phyloP scores from a whole-genome alignment of 345 rosid genomes.

The Citrus glauca region DNA sequence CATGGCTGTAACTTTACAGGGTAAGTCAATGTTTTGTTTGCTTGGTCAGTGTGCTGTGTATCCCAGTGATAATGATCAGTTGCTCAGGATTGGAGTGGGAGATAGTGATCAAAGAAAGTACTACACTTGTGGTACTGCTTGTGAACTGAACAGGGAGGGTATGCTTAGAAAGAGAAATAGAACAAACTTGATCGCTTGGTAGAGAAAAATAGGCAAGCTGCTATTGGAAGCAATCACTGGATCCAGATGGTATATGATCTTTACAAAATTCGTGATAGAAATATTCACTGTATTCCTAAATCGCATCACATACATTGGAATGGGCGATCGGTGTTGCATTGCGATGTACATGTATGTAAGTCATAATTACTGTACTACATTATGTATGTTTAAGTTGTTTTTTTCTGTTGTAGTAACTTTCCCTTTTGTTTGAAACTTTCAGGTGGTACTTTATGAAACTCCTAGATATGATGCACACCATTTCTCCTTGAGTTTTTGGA shows the following conservation, averaged over 20 bases:
- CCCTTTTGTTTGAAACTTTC: conserved; percentile 21
- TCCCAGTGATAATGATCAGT: conserved; percentile 17
- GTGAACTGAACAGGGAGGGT: background rate
- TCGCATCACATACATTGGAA: conserved; percentile 81
- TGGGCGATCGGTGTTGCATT: conserved; percentile 41
- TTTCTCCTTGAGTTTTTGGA: conserved; percentile 56
- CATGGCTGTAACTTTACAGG: conserved; percentile 54
- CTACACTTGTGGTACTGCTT: conserved; percentile 3
- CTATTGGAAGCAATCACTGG: conserved; percentile 40
- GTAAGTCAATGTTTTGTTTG: conserved; percentile 48
- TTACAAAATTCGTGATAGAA: conserved; percentile 20
- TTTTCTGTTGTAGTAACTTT: conserved; percentile 10
- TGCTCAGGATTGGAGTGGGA: conserved; percentile 21
- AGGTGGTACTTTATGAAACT: conserved; percentile 77
- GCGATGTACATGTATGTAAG: conserved; percentile 95
- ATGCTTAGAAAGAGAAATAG: background rate
- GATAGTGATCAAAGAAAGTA: conserved; percentile 17
- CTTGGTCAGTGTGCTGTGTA: conserved; percentile 49
- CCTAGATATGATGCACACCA: conserved; percentile 76
- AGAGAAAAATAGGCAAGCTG: conserved; percentile 24
- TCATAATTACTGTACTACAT: conserved; percentile 36
- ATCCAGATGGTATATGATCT: conserved; percentile 41
- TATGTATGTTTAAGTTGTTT: conserved; percentile 7
- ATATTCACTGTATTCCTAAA: conserved; percentile 42
- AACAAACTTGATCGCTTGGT: conserved; percentile 26